Evolutionary conservation across 768 basidiomycete species (phyloP).

Genomic region (Termitomyces sp.): DNA sequence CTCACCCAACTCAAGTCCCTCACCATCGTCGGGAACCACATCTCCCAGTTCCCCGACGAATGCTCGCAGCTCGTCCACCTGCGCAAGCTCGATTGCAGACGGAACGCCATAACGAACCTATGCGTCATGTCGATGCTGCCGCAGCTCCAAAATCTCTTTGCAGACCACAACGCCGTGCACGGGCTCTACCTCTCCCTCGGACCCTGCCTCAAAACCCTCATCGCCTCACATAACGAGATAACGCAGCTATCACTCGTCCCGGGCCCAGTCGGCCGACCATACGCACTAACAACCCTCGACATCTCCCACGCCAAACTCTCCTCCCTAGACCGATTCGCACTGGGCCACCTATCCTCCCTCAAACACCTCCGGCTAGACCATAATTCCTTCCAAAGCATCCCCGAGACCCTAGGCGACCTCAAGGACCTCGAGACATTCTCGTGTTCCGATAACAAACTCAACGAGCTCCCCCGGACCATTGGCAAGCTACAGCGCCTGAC

Average conservation of each 20-base stretch:
- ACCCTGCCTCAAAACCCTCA: constrained; percentile 57
- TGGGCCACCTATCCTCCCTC: constrained; percentile 72
- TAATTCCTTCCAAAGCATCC: constrained; percentile 82
- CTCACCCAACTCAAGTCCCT: constrained; percentile 68
- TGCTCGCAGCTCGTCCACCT: constrained; percentile 56
- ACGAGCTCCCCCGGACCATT: constrained; percentile 69
- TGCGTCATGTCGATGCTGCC: constrained; percentile 66
- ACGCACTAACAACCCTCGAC: constrained; percentile 72
- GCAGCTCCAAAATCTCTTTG: constrained; percentile 58
- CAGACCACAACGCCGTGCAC: constrained; percentile 82
- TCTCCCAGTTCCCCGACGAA: constrained; percentile 66
- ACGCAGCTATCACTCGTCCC: constrained; percentile 67
- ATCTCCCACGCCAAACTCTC: constrained; percentile 88
- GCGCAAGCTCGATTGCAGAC: constrained; percentile 72
- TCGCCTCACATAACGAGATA: constrained; percentile 87
- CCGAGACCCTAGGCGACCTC: constrained; percentile 79
- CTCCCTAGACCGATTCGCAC: constrained; percentile 68
- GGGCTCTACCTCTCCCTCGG: constrained; percentile 78
- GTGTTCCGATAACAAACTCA: constrained; percentile 89
- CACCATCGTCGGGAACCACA: constrained; percentile 81
- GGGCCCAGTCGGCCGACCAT: constrained; percentile 41
- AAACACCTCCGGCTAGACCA: constrained; percentile 73
- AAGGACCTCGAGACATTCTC: constrained; percentile 67
- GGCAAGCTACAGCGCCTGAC: constrained; percentile 74
- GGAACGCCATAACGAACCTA: constrained; percentile 82